Base-by-base conservation (phyloP, 1,139 yeast genomes). In the Saccharomycopsis phalli region DNA sequence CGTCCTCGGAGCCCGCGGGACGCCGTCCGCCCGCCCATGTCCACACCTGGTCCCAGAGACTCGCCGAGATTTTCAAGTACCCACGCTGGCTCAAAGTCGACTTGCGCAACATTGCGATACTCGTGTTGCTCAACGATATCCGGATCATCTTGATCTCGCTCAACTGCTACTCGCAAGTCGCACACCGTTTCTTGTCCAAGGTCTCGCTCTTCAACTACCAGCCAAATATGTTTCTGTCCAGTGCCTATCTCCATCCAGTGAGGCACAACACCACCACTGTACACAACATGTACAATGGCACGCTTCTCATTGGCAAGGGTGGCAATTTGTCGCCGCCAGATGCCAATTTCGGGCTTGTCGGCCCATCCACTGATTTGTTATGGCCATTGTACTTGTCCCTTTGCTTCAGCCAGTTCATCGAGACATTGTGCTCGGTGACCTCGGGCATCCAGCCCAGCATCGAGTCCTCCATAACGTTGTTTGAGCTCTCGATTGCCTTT, bases 401-500 rank as follows among this genome's bases (percentile, higher is more conserved):
- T 41, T 80, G 91, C 53, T 56, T 72, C 18, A 76, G 79, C 56
- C 75, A 77, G 51, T 75, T 78, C 46, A 61, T 77, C n/a, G 91
- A 82, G 55, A 77, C 86, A 0, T 78, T 81, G 49, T 64, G 76
- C 2, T 68, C 82, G 5, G 75, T 74, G 16, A 66, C 78, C 2
- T 69, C 70, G 42, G 84, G 83, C 5, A 59, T 60, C 26, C 66
- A 68, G 35, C 82, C 86, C 1, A 67, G 69, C 42, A 69, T 74
- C 7, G 91, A 80, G 49, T 69, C 81, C 7, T 87, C 87, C 0
- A 63, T 81, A 49, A 77, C 91, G 0, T 59, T 81, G 25, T 80
- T 81, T 56, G 93, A 81, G 53, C 80, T 76, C 52, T 78, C 87
- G 1, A 58, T 80, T 22, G 82, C 84, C 10, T 80, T 79, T 53